Evolutionary conservation across 192 early-diverging fungal species (phyloP), one percentile per base, ranked within the genome.

Genomic region (Phycomyces nitens): DNA sequence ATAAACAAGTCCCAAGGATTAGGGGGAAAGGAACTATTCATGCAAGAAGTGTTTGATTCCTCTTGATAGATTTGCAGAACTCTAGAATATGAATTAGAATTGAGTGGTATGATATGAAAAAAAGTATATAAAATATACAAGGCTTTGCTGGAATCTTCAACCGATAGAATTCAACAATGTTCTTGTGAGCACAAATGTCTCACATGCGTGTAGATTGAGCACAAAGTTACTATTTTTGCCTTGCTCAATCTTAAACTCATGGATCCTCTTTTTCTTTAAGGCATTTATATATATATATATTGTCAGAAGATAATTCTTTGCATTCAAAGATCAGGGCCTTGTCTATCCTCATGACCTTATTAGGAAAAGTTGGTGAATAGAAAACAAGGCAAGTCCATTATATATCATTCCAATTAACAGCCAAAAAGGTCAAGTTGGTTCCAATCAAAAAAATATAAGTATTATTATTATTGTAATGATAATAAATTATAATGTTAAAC

Each of bases 101-200:
- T 72, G 34, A 58, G 69, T 24, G 77, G 75, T 20, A 34, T 77
- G 21, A 52, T 69, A 18, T 55, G n/a, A n/a, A n/a, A 53, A 21
- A 76, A 78, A 59, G 72, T 71, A 15, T 86, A 77, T 53, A 11
- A 64, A 21, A 60, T 58, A 29, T 64, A 77, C 62, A 66, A 62
- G 14, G 51, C 68, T 1, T 10, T 86, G 15, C 10, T 83, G 20
- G n/a, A 43, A 22, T 50, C 50, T 2, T 75, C 81, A 5, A 22
- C 51, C 20, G 53, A 73, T 41, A 62, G 64, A 23, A 74, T 84
- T 16, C 70, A 69, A 23, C 38, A 29, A 15, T 86, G 84, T 62
- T 18, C 43, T 1, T 86, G 84, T 57, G 64, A 65, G 52, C 62
- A 60, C 14, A 79, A 78, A 1, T 85, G 83, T 78, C 73, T 73